phyloP scores from a whole-genome alignment of 768 basidiomycete genomes.

The Pholiota conissans region DNA sequence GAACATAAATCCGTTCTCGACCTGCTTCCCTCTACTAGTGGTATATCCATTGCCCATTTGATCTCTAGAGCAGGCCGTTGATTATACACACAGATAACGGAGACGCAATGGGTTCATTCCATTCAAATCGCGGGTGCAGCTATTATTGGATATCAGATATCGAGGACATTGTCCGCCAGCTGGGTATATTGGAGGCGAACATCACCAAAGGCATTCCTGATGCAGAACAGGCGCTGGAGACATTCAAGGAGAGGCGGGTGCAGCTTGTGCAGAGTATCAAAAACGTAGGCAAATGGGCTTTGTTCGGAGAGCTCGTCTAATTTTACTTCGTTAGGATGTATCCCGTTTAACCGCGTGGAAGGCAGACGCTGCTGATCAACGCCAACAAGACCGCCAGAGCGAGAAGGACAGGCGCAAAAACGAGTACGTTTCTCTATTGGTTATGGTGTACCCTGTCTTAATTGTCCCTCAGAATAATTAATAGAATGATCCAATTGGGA shows the following conservation, averaged over 20 bases:
- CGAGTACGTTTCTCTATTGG: not conserved
- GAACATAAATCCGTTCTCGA: slow-evolving; percentile 25
- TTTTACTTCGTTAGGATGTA: not conserved
- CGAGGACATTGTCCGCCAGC: slow-evolving; percentile 14
- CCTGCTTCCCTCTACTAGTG: slow-evolving; percentile 27
- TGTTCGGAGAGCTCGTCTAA: too few relatives aligned
- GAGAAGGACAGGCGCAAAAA: not conserved
- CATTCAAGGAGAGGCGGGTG: slow-evolving; percentile 19
- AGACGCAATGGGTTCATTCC: not conserved
- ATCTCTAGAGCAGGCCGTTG: not conserved
- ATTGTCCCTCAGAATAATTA: not conserved
- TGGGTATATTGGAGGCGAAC: too few relatives aligned
- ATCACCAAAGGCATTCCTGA: slow-evolving; percentile 14
- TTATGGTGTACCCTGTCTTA: too few relatives aligned
- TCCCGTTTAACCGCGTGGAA: too few relatives aligned
- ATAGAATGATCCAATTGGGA: slow-evolving; percentile 5
- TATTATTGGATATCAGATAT: slow-evolving; percentile 33
- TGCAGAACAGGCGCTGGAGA: slow-evolving; percentile 22
- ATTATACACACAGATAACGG: not conserved
- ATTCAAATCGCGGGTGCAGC: not conserved
- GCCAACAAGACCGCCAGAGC: not conserved
- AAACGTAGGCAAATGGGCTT: too few relatives aligned
- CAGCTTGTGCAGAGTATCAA: slow-evolving; percentile 15
- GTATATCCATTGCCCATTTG: slow-evolving; percentile 11
- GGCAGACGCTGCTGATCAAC: too few relatives aligned